Base-by-base conservation (phyloP, 495 filamentous ascomycete genomes). In the Neurospora sp. region DNA sequence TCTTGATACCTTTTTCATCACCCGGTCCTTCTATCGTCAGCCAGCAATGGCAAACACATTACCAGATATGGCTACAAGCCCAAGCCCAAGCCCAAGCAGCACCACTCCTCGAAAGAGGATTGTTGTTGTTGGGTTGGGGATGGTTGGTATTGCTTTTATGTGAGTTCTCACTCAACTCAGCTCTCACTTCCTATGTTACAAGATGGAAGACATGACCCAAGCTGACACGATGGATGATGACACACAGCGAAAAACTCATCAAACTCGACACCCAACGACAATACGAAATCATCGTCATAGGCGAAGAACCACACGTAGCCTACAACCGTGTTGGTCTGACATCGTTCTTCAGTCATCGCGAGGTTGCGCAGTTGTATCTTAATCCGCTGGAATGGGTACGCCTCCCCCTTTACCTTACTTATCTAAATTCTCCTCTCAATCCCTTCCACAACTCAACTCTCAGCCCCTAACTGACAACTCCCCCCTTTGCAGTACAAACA, bases 271-370 rank as follows among this genome's bases (percentile, higher is more conserved):
- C 88, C 0, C 90, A 92, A 75, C 86, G 90, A 39, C 90, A 93
- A 81, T 97, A 93, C 80, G 90, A 96, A 78, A 89, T 98, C 66
- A 85, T 94, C 10, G 94, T 97, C 40, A 92, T 98, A 79, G 95
- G 95, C 78, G 95, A 98, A 78, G 95, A 98, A 79, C 84, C 91
- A 1, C 92, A 98, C 83, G 83, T 97, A 74, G 95, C 95, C 3
- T 98, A 98, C 82, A 98, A 98, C 78, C 92, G 95, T 69, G 95
- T 98, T 28, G 95, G 95, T n/a, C 86, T 98, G 45, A 97, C 94
- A 8, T 92, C 90, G 45, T 98, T 94, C 84, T 98, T 98, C 77
- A 90, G 93, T 77, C 94, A 97, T 82, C 88, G 95, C 73, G 89
- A 93, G 74, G 91, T 96, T 19, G 93, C 97, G 82, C 93, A 96